Evolutionary conservation across 106 monocot species (phyloP).

Genomic region (Dendrobium catenatum): DNA sequence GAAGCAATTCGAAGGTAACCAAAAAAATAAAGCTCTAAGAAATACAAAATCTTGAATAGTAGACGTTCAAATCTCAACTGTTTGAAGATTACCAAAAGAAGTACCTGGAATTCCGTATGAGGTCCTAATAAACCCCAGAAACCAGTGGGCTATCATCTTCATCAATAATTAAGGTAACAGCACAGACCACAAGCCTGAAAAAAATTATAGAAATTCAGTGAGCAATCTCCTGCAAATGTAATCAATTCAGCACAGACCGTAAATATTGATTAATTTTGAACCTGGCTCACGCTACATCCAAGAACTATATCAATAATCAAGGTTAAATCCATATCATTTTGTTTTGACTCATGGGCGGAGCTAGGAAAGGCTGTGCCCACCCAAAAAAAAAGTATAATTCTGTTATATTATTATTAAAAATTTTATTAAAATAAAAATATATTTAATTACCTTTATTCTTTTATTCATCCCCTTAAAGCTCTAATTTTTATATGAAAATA

Average conservation of each 20-base stretch:
- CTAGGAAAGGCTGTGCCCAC: too few relatives aligned
- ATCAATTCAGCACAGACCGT: not conserved
- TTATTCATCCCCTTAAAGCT: too few relatives aligned
- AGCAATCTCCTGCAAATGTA: not conserved
- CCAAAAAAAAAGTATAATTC: too few relatives aligned
- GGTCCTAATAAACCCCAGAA: slow-evolving; percentile 2
- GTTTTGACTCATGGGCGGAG: too few relatives aligned
- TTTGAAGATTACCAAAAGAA: not conserved
- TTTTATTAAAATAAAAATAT: too few relatives aligned
- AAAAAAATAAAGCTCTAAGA: not conserved
- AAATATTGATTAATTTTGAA: not conserved
- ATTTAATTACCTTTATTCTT: too few relatives aligned
- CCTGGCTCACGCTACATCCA: not conserved
- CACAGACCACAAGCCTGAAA: slow-evolving; percentile 11
- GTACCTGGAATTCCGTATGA: not conserved
- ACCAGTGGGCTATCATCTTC: slow-evolving; percentile 8
- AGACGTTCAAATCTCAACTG: not conserved
- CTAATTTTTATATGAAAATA: too few relatives aligned
- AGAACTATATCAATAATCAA: not conserved
- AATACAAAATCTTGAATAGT: not conserved
- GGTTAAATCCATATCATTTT: not conserved
- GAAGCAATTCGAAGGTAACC: not conserved
- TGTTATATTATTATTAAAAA: too few relatives aligned
- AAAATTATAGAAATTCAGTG: not conserved
- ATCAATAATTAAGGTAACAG: slow-evolving; percentile 12